These are phyloP conservation scores for Peronosclerospora sorghi DNA, from an alignment of 352 stramenopile species.

Conservation along the genomic window DNA sequence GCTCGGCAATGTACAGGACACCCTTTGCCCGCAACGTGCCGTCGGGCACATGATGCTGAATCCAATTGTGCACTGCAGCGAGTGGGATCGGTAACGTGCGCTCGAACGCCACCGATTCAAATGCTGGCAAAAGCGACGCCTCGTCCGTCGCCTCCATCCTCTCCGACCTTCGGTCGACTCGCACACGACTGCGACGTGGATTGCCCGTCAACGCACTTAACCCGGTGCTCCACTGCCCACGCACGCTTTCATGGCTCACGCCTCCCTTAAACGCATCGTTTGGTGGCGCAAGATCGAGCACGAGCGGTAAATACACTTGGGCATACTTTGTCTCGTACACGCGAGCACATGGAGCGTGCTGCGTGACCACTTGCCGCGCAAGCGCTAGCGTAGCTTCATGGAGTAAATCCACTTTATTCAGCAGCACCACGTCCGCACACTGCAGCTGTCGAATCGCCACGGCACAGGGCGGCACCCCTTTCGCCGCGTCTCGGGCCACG, in stretches of 20 bases:
- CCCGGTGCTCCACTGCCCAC: conserved; percentile 46
- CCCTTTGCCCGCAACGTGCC: conserved; percentile 47
- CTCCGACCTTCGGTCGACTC: conserved; percentile 8
- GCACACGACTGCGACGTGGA: conserved; percentile 19
- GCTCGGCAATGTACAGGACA: conserved; percentile 50
- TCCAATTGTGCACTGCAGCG: conserved; percentile 38
- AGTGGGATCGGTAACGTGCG: conserved; percentile 26
- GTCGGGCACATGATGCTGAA: conserved; percentile 24
- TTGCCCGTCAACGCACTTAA: conserved; percentile 17
- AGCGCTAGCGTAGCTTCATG: conserved; percentile 13
- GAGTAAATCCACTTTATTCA: conserved; percentile 78
- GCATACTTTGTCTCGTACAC: conserved; percentile 60
- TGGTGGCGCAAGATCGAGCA: conserved; percentile 57
- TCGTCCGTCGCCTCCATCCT: neutral
- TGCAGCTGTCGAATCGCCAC: conserved; percentile 51
- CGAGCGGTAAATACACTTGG: conserved; percentile 52
- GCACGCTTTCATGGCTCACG: conserved; percentile 56
- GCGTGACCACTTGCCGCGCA: conserved; percentile 23
- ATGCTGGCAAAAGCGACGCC: conserved; percentile 5
- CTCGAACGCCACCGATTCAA: conserved; percentile 42
- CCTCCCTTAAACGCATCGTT: conserved; percentile 34
- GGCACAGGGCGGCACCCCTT: conserved; percentile 18
- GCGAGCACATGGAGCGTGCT: conserved; percentile 39
- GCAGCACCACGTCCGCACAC: conserved; percentile 63
- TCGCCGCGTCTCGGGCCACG: conserved; percentile 29